Base-by-base conservation (phyloP, 352 stramenopile genomes). In the Phytophthora sp. region DNA sequence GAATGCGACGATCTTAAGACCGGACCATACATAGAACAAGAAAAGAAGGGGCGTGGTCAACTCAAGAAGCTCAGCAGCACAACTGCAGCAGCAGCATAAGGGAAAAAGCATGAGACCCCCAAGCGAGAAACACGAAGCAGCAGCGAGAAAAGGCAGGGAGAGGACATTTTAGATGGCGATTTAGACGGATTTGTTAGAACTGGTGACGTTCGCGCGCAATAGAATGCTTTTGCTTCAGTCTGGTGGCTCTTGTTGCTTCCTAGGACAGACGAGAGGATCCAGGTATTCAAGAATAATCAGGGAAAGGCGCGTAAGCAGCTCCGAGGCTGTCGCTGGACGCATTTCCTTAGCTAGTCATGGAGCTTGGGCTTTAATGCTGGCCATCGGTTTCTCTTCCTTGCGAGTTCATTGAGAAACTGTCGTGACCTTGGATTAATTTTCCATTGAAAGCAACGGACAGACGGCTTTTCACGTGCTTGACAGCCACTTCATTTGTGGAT, bases 101-200 rank as follows among this genome's bases (percentile, higher is more conserved):
- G 23, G 26, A 55, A 61, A 50, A 50, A 56, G n/a, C 24, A 60
- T 27, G 51, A 47, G 29, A 46, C 36, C 18, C 23, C n/a, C 39
- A 49, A 39, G 31, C 11, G 16, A 63, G 35, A 74, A 71, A 58
- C 58, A 71, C 44, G 58, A 58, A 74, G 58, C 64, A 74, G 58
- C 65, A 59, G 70, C 56, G 49, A 56, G 51, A 69, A 65, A n/a
- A 63, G 71, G 44, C 58, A 73, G 57, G 39, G 51, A 67, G 63
- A 73, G 56, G 62, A 69, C 55, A 69, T 77, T 76, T 77, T 78
- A 78, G 70, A 78, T 66, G 66, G 66, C 66, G 57, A 75, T 58
- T 74, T 77, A 76, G 71, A 82, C 57, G 71, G 67, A 76, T 74
- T 76, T 79, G 71, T 77, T 79, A 79, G 71, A 81, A 78, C 47